phyloP scores from a whole-genome alignment of 2,329 filamentous ascomycete species.

The Rhytidhysteron rufulum region DNA sequence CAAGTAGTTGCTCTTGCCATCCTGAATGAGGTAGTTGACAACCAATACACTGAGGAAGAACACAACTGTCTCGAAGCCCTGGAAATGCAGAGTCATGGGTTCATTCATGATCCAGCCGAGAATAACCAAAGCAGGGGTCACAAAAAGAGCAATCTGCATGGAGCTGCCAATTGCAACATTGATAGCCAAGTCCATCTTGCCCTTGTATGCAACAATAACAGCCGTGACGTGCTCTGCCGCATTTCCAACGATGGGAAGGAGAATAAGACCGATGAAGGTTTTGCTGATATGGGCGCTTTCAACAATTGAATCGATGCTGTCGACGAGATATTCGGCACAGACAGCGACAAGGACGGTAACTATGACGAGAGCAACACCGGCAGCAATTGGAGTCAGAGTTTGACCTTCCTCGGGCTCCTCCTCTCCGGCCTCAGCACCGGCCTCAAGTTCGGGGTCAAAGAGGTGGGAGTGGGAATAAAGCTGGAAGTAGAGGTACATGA shows the following conservation, averaged over 20 bases:
- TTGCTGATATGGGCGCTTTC: constrained; percentile 49
- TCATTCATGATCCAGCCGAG: constrained; percentile 53
- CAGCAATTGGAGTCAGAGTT: constrained; percentile 43
- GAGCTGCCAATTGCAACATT: constrained; percentile 53
- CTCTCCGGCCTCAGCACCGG: constrained; percentile 26
- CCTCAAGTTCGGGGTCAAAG: constrained; percentile 40
- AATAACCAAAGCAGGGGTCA: constrained; percentile 55
- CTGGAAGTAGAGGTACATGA: constrained; percentile 54
- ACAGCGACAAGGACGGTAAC: constrained; percentile 48
- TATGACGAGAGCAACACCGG: constrained; percentile 44
- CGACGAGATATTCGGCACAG: constrained; percentile 53
- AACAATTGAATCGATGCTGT: constrained; percentile 53
- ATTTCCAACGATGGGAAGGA: constrained; percentile 56
- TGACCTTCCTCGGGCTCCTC: constrained; percentile 29
- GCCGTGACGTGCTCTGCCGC: constrained; percentile 56
- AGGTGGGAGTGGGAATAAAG: constrained; percentile 48
- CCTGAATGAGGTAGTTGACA: constrained; percentile 82
- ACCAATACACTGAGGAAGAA: constrained; percentile 82
- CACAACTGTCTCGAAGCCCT: constrained; percentile 82
- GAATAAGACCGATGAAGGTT: constrained; percentile 55
- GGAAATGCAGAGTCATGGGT: constrained; percentile 71
- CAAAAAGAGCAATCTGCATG: constrained; percentile 56
- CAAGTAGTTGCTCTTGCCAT: constrained; percentile 82
- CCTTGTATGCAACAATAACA: constrained; percentile 52
- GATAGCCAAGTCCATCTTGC: constrained; percentile 56